Evolutionary conservation across 2,329 filamentous ascomycete genomes (phyloP).

Genomic region (Colletotrichum australisinense): DNA sequence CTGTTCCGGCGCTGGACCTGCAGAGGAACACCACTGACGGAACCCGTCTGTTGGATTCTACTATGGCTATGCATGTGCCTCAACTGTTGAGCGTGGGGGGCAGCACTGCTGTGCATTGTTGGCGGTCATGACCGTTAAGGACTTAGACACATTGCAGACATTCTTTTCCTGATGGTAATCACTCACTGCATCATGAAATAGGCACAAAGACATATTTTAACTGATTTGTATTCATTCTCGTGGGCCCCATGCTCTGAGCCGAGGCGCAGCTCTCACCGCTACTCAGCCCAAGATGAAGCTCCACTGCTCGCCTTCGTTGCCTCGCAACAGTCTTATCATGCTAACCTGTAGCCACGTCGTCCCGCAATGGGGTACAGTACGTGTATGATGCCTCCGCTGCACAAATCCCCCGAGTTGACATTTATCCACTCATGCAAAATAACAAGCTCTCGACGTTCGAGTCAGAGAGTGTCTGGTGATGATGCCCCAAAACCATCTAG

Average conservation of each 20-base stretch:
- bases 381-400: slow-evolving; percentile 32
- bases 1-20: background rate
- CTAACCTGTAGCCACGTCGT: slow-evolving; percentile 35
- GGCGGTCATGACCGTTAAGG: background rate
- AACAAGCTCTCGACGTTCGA: slow-evolving; percentile 8
- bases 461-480: background rate
- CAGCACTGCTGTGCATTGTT: background rate
- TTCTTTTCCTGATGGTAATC: too few species aligned
- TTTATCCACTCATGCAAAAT: slow-evolving; percentile 1
- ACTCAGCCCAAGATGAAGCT: slow-evolving; percentile 24
- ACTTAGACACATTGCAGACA: background rate
- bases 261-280: slow-evolving; percentile 29
- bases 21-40: background rate
- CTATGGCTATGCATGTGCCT: background rate
- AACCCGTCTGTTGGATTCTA: background rate
- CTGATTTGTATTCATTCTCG: slow-evolving; percentile 34
- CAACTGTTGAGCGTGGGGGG: background rate
- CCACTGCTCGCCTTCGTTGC: slow-evolving; percentile 27
- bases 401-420: slow-evolving; percentile 14
- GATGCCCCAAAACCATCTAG: slow-evolving; percentile 32
- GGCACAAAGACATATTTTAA: slow-evolving; percentile 4
- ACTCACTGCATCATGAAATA: background rate
- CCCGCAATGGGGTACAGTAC: slow-evolving; percentile 16
- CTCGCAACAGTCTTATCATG: slow-evolving; percentile 33
- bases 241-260: slow-evolving; percentile 14